phyloP scores from a whole-genome alignment of 371 early-diverging fungal species.

The Syncephalis plumigaleata region DNA sequence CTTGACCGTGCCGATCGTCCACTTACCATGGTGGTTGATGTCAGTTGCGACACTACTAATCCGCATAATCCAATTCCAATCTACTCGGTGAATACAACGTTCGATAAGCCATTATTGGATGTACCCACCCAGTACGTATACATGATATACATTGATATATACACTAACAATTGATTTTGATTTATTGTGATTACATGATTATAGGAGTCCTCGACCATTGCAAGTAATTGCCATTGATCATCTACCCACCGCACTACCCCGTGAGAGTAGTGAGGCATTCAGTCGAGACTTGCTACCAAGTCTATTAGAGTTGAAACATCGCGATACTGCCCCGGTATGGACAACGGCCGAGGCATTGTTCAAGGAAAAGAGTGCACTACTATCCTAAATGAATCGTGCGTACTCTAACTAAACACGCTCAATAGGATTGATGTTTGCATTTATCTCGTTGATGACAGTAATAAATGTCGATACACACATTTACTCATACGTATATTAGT shows the following conservation, averaged over 20 bases:
- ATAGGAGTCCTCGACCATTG: slow-evolving; percentile 37
- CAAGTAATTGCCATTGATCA: slow-evolving; percentile 94
- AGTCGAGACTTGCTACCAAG: slow-evolving; percentile 70
- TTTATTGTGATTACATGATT: background rate
- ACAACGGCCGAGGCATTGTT: slow-evolving; percentile 65
- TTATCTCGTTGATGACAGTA: no score
- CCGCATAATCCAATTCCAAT: slow-evolving; percentile 94
- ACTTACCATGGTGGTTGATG: slow-evolving; percentile 78
- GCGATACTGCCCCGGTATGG: slow-evolving; percentile 64
- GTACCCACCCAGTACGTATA: slow-evolving; percentile 26
- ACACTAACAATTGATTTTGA: background rate
- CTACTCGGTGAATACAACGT: slow-evolving; percentile 78
- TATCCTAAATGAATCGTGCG: background rate
- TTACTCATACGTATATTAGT: no score
- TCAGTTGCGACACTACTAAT: slow-evolving; percentile 92
- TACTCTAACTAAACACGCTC: no score
- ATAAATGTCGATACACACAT: no score
- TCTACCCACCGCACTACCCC: slow-evolving; percentile 83
- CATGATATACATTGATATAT: no score
- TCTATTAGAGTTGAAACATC: slow-evolving; percentile 43
- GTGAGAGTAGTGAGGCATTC: slow-evolving; percentile 82
- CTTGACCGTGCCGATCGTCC: slow-evolving; percentile 40
- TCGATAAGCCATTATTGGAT: slow-evolving; percentile 71
- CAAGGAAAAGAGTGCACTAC: slow-evolving; percentile 33
- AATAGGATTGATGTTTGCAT: no score